phyloP scores from a whole-genome alignment of 768 basidiomycete genomes.

The Albatrellus ellisii region DNA sequence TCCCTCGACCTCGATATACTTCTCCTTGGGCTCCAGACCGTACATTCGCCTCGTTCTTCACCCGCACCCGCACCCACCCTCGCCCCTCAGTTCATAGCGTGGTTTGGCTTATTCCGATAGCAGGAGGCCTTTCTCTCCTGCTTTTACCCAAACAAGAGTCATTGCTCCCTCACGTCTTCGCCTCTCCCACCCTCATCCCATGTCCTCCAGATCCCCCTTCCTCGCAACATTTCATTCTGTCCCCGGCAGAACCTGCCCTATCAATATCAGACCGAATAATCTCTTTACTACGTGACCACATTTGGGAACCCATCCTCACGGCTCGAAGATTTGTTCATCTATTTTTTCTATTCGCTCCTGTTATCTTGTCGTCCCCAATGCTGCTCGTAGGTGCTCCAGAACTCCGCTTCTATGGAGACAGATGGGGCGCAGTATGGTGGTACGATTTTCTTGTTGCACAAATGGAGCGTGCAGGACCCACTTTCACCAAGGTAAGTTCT shows the following conservation, averaged over 20 bases:
- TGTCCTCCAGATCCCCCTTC: slow-evolving; percentile 17
- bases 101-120: slow-evolving; percentile 44
- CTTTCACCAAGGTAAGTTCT: slow-evolving; percentile 76
- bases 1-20: slow-evolving; percentile 16
- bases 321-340: slow-evolving; percentile 75
- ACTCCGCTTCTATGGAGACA: slow-evolving; percentile 49
- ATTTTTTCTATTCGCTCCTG: slow-evolving; percentile 74
- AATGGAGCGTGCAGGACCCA: slow-evolving; percentile 94
- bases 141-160: slow-evolving; percentile 30
- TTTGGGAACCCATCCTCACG: slow-evolving; percentile 83
- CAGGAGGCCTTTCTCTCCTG: slow-evolving; percentile 40
- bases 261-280: slow-evolving; percentile 32
- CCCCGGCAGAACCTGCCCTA: slow-evolving; percentile 51
- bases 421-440: slow-evolving; percentile 97
- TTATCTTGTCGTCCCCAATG: slow-evolving; percentile 76
- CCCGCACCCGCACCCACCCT: slow-evolving; percentile 19
- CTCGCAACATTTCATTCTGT: slow-evolving; percentile 34
- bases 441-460: slow-evolving; percentile 75
- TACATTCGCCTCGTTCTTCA: slow-evolving; percentile 23
- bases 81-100: slow-evolving; percentile 18
- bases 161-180: slow-evolving; percentile 33
- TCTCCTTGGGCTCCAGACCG: slow-evolving; percentile 14
- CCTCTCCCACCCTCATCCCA: slow-evolving; percentile 36
- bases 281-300: slow-evolving; percentile 35
- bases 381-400: slow-evolving; percentile 53